A percentile compares a stretch with the other conserved stretches of the same genome.
Evolutionary conservation across 305 asterid species (phyloP).

Genomic region (Rubia balearica): DNA sequence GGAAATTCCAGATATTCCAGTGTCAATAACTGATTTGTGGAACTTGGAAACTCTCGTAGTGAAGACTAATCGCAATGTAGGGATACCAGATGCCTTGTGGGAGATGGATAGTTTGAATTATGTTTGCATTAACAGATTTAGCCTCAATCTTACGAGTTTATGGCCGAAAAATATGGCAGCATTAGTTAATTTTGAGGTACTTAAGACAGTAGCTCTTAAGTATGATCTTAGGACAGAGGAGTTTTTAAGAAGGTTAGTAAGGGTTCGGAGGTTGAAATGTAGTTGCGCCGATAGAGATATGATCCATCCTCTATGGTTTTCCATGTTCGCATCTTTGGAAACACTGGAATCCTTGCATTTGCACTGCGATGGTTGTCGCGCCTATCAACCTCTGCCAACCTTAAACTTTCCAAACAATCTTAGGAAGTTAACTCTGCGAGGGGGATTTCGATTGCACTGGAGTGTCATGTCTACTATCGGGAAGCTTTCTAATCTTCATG

Average conservation of each 20-base stretch:
- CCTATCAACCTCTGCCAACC: background rate
- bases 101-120: background rate
- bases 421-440: background rate
- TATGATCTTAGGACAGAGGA: background rate
- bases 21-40: background rate
- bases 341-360: background rate
- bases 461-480: conserved; percentile 1
- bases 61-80: too few species aligned
- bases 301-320: background rate
- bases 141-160: background rate
- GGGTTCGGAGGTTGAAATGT: background rate
- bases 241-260: background rate
- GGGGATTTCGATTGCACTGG: background rate
- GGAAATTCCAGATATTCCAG: background rate
- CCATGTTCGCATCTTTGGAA: background rate
- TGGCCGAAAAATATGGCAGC: background rate
- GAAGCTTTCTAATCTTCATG: background rate
- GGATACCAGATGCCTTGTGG: background rate
- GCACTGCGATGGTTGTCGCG: background rate
- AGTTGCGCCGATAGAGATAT: background rate
- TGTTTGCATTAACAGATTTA: background rate
- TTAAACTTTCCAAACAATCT: background rate
- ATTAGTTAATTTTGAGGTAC: background rate
- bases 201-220: background rate
- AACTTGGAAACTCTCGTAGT: background rate